Evolutionary conservation across 1,284 basidiomycete species (phyloP).

Genomic region (Coriolopsis trogii): DNA sequence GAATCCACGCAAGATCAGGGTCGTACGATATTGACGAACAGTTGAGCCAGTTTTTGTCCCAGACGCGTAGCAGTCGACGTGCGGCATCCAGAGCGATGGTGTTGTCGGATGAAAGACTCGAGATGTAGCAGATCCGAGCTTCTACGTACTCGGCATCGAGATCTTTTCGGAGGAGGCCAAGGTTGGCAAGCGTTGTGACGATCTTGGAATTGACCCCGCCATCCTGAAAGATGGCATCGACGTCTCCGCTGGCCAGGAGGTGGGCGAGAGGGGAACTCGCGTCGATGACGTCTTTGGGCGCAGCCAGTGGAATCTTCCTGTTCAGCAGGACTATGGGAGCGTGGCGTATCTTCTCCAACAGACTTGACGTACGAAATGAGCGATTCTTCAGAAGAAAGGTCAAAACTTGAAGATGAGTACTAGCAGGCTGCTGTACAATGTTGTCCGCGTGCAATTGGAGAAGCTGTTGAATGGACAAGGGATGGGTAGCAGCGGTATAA

Average conservation of each 20-base stretch:
- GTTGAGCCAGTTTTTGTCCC: constrained; percentile 6
- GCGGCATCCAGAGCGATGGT: background rate
- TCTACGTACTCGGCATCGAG: constrained; percentile 6
- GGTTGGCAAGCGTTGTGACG: background rate
- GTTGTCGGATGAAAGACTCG: background rate
- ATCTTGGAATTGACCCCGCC: background rate
- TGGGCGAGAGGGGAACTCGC: constrained; percentile 5
- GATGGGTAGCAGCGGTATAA: background rate
- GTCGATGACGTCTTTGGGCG: constrained; percentile 19
- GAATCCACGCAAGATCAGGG: constrained; percentile 10
- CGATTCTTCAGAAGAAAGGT: background rate
- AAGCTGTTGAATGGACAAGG: background rate
- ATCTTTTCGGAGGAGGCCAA: constrained; percentile 7
- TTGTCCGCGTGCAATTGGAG: constrained; percentile 5
- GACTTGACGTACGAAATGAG: background rate
- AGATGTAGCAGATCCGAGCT: constrained; percentile 6
- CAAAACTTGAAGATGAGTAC: constrained; percentile 7
- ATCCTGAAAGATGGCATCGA: constrained; percentile 1
- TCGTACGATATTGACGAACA: constrained; percentile 3
- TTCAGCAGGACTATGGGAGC: constrained; percentile 10
- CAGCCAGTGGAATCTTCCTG: background rate
- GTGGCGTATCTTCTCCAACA: constrained; percentile 1
- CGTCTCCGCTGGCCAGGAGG: constrained; percentile 10
- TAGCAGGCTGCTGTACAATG: constrained; percentile 3
- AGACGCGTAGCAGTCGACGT: background rate